Evolutionary conservation across 2,329 filamentous ascomycete species (phyloP).

Genomic region (Atkinsonella texensis): DNA sequence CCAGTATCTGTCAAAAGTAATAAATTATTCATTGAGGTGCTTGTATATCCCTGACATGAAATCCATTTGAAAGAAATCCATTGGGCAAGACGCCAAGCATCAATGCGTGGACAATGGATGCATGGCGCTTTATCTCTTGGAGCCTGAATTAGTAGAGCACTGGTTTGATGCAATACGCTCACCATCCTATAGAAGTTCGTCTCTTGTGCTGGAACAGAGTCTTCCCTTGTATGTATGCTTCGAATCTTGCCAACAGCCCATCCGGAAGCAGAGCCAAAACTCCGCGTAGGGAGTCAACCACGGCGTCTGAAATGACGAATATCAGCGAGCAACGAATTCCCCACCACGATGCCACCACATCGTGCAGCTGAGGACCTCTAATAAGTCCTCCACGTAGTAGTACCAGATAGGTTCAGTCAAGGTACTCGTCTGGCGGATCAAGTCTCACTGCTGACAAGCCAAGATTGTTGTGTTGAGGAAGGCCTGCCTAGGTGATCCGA

Average conservation of each 20-base stretch:
- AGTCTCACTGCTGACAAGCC: neutral
- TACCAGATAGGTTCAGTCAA: neutral
- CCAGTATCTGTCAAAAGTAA: neutral
- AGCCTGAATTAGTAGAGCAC: too few relatives aligned
- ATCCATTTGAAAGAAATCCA: neutral
- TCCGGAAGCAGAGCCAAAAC: neutral
- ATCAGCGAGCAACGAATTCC: neutral
- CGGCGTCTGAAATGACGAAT: neutral
- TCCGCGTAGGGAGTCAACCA: neutral
- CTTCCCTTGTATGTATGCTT: neutral
- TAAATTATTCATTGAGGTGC: neutral
- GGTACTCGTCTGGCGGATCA: neutral
- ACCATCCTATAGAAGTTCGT: too few relatives aligned
- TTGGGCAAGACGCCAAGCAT: neutral
- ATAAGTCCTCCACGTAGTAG: neutral
- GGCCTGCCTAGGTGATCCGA: neutral
- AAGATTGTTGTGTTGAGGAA: neutral
- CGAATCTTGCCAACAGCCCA: neutral
- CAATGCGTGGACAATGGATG: too few relatives aligned
- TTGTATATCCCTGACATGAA: neutral
- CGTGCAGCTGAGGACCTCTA: neutral
- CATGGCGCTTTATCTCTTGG: too few relatives aligned
- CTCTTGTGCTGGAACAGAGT: neutral
- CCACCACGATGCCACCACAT: conserved; percentile 1
- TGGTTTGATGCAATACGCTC: too few relatives aligned